These are phyloP conservation scores for Beauveria sp. DNA, from an alignment of 2,329 filamentous ascomycete genomes.

Conservation along the genomic window DNA sequence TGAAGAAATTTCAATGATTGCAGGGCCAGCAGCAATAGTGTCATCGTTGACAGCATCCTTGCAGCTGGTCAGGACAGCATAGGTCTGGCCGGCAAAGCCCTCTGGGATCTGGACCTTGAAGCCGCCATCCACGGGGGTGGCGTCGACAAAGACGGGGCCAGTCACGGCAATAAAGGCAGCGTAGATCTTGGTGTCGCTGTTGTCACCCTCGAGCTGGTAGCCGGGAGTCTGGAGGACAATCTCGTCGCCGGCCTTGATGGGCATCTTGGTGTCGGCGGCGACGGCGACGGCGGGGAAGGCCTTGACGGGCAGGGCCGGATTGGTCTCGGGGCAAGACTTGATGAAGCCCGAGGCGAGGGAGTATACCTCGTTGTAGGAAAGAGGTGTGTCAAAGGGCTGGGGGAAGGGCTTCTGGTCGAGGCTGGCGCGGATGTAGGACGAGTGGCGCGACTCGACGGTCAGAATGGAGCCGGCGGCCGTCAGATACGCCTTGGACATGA, in stretches of 20 bases:
- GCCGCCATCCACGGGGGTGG: conserved; percentile 15
- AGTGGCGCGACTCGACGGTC: conserved; percentile 66
- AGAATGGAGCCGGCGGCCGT: conserved; percentile 62
- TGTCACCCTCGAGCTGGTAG: conserved; percentile 19
- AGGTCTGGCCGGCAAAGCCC: conserved; percentile 25
- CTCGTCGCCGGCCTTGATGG: conserved; percentile 16
- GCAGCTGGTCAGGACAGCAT: conserved; percentile 26
- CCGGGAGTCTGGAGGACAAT: conserved; percentile 13
- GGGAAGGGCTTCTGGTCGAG: conserved; percentile 52
- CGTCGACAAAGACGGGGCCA: conserved; percentile 17
- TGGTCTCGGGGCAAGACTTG: conserved; percentile 55
- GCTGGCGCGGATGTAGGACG: conserved; percentile 61
- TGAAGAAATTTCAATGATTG: conserved; percentile 22
- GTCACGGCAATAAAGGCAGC: conserved; percentile 28
- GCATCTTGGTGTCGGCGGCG: conserved; percentile 20
- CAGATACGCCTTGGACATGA: conserved; percentile 53
- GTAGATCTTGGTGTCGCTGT: conserved; percentile 19
- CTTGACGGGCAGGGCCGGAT: conserved; percentile 52
- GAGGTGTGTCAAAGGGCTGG: conserved; percentile 61
- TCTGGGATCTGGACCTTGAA: conserved; percentile 15
- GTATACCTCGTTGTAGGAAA: conserved; percentile 62
- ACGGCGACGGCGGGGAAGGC: conserved; percentile 50
- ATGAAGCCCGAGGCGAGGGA: conserved; percentile 69
- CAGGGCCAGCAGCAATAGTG: conserved; percentile 28
- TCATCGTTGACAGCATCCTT: conserved; percentile 24